Percentiles rank a stretch among this genome's conserved stretches.
phyloP scores from a whole-genome alignment of 495 filamentous ascomycete genomes.

The Penicillium manginii region DNA sequence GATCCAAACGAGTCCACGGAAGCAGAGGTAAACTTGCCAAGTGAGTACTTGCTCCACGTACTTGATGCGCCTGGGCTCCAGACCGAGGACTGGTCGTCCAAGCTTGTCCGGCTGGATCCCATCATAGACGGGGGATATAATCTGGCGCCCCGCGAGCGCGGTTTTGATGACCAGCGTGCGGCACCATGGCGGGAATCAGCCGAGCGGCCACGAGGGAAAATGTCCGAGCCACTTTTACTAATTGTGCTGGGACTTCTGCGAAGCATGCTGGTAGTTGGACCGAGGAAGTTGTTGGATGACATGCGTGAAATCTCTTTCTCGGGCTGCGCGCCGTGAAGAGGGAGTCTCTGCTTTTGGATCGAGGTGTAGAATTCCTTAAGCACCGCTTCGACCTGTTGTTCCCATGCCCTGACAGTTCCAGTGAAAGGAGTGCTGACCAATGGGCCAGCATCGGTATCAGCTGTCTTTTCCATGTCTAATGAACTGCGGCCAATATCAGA shows the following conservation, averaged over 20 bases:
- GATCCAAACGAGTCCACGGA: slow-evolving; percentile 88
- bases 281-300: slow-evolving; percentile 52
- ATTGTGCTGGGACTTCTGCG: slow-evolving; percentile 87
- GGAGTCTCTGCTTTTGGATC: slow-evolving; percentile 82
- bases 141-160: slow-evolving; percentile 73
- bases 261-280: slow-evolving; percentile 57
- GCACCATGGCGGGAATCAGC: slow-evolving; percentile 67
- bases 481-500: slow-evolving; percentile 22
- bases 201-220: slow-evolving; percentile 70
- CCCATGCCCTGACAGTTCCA: slow-evolving; percentile 81
- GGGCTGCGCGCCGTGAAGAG: slow-evolving; percentile 70
- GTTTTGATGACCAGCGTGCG: slow-evolving; percentile 80
- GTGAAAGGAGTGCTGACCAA: slow-evolving; percentile 80
- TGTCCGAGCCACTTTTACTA: slow-evolving; percentile 85
- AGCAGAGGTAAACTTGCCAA: slow-evolving; percentile 86
- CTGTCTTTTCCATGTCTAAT: slow-evolving; percentile 27
- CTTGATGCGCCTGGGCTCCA: slow-evolving; percentile 90
- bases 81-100: slow-evolving; percentile 87
- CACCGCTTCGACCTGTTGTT: slow-evolving; percentile 83
- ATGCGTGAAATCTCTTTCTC: slow-evolving; percentile 44
- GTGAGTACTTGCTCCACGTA: slow-evolving; percentile 93
- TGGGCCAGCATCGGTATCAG: slow-evolving; percentile 49
- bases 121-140: slow-evolving; percentile 78
- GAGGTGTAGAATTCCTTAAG: slow-evolving; percentile 91
- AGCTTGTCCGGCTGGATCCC: slow-evolving; percentile 89